Base-by-base conservation (phyloP, 2,329 filamentous ascomycete genomes). In the Onygena corvina region DNA sequence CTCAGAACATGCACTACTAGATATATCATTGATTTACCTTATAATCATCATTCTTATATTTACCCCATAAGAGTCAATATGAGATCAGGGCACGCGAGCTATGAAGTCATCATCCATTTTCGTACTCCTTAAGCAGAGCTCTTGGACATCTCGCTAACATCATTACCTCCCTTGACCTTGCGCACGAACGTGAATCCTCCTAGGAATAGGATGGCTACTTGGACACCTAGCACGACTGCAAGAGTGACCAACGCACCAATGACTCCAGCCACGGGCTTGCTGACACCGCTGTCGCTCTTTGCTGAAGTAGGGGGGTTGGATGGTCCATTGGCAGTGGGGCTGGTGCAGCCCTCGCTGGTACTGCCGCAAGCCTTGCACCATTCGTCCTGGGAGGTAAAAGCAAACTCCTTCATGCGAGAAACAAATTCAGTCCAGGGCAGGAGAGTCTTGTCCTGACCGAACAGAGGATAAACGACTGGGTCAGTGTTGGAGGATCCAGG, bases 351-450 rank as follows among this genome's bases (percentile, higher is more conserved):
- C 0, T 79, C 82, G 0, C 74, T 76, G 67, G 85, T 87, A 3
- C 23, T 38, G 9, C 84, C 84, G 64, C 88, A 94, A 50, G 76
- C 74, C 1, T 64, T 61, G 68, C 87, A 94, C 87, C 87, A 94
- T 49, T 78, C 65, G 50, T 72, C 61, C 5, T 79, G 80, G 46
- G 75, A 72, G n/a, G 70, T 69, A 51, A 94, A 72, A 40, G 83
- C 76, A 56, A 92, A 81, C 57, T 77, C 74, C 56, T 68, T 64
- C 71, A 90, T 83, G 55, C 73, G 70, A 1, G 58, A 55, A 18
- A 74, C 72, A 66, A 94, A 94, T 12, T 80, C 77, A 9, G 63
- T 66, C 83, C 85, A 94, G 11, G 79, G 70, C 23, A 93, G 61
- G 0, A 74, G 64, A 0, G 71, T 67, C 50, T 75, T 67, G 4